Evolutionary conservation across 2,329 filamentous ascomycete genomes (phyloP).

Genomic region (Trichoderma sp.): DNA sequence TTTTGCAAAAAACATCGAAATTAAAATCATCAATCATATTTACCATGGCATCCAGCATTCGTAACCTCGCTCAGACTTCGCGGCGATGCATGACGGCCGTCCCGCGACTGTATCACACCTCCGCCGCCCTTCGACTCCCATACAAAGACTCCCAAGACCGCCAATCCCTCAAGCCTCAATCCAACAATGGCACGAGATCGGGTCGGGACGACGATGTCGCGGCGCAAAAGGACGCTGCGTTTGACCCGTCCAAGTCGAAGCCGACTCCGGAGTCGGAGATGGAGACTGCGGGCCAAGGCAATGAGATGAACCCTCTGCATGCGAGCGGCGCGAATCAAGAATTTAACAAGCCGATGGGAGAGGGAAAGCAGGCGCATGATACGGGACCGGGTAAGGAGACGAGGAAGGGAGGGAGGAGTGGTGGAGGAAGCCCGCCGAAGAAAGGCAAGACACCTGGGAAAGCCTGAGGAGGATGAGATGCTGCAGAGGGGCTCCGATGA

Average conservation of each 20-base stretch:
- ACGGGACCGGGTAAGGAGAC: conserved; percentile 37
- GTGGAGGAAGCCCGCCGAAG: conserved; percentile 35
- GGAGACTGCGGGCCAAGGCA: conserved; percentile 40
- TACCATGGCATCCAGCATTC: conserved; percentile 26
- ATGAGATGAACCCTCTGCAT: conserved; percentile 39
- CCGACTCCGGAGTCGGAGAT: conserved; percentile 66
- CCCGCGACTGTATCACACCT: conserved; percentile 38
- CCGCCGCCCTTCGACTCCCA: conserved; percentile 32
- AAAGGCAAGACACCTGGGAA: conserved; percentile 25
- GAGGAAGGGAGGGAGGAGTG: conserved; percentile 39
- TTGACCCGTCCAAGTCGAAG: conserved; percentile 65
- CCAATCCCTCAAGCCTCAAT: conserved; percentile 63
- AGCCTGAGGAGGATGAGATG: not conserved
- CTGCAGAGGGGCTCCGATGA: not conserved
- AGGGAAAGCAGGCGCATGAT: conserved; percentile 38
- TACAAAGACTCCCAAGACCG: conserved; percentile 59
- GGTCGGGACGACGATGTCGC: conserved; percentile 64
- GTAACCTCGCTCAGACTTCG: conserved; percentile 24
- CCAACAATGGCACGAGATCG: conserved; percentile 68
- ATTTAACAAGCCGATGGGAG: conserved; percentile 42
- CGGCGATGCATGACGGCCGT: not conserved
- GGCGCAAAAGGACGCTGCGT: conserved; percentile 62
- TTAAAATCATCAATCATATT: not conserved
- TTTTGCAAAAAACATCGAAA: not conserved
- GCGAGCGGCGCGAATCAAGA: conserved; percentile 48